Base-by-base conservation (phyloP, 108 stramenopile species). In the Cylindrotheca closterium region DNA sequence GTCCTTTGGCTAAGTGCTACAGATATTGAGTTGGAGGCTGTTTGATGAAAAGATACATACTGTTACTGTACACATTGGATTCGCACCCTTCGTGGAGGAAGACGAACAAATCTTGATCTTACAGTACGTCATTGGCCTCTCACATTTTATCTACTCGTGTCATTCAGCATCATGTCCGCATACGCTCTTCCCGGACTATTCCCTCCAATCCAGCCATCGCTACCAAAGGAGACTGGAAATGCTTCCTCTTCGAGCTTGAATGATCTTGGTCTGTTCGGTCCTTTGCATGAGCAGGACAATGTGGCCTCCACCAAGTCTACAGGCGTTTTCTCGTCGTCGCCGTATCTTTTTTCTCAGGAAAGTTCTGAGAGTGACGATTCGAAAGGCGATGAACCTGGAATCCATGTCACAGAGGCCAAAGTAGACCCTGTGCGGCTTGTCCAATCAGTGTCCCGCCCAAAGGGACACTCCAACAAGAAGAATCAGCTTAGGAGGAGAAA, bases 391-490 rank as follows among this genome's bases (percentile, higher is more conserved):
- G 51, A 63, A 51, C 63, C 30, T 52, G 51, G 51, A 33, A 66
- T 89, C 47, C 68, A 78, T 21, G 80, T 89, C 8, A 80, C 78
- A 46, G 77, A 78, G 46, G 88, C 88, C 2, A 77, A 79, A 48
- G 67, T 87, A 18, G 81, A 89, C 47, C 81, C 82, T 18, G 75
- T 82, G 18, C 70, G 79, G 23, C 66, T 86, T 21, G 71, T 89
- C 58, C 71, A 86, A 53, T 81, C 68, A 26, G 68, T 85, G 30
- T 84, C 85, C 67, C 3, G 77, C 68, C 15, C 73, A 60, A 45
- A 73, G 67, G 45, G 60, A 61, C 18, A 62, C 37, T 34, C 53
- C 47, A 48, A 25, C 31, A 59, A 73, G 34, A 33, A 48, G 54
- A 22, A 45, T 34, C 48, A 68, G 28, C 18, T 28, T 32, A 63